These are phyloP conservation scores for Sisymbrium irio DNA, from an alignment of 345 rosid genomes.

Conservation along the genomic window DNA sequence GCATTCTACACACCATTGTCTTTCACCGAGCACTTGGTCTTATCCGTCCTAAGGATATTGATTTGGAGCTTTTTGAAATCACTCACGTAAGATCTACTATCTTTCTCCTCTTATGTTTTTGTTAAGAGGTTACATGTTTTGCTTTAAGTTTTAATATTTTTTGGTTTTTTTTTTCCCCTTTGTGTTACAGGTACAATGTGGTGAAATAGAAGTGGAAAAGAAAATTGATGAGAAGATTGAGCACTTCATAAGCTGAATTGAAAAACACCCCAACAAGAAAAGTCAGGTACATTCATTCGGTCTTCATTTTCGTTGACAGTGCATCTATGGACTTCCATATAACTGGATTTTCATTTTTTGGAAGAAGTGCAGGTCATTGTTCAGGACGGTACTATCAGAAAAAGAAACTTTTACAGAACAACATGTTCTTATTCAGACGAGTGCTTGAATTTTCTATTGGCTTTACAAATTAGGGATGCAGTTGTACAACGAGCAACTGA, in stretches of 20 bases:
- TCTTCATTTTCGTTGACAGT: background rate
- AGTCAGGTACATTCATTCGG: conserved; percentile 73
- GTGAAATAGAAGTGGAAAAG: conserved; percentile 81
- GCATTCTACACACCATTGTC: conserved; percentile 81
- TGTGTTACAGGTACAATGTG: conserved; percentile 73
- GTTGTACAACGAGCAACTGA: conserved; percentile 37
- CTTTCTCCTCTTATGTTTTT: background rate
- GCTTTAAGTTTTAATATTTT: too few relatives aligned
- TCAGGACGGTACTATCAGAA: conserved; percentile 30
- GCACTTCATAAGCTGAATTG: conserved; percentile 82
- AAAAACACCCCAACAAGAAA: conserved; percentile 94
- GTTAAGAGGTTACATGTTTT: background rate
- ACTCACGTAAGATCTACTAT: conserved; percentile 58
- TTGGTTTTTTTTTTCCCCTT: too few relatives aligned
- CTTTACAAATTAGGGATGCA: conserved; percentile 25
- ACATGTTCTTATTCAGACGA: background rate
- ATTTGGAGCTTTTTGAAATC: conserved; percentile 82
- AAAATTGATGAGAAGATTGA: conserved; percentile 94
- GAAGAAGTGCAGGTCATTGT: conserved; percentile 41
- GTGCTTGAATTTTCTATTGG: background rate
- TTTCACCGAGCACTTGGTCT: conserved; percentile 95
- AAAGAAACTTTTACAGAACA: background rate
- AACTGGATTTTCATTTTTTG: too few relatives aligned
- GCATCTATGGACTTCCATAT: background rate
- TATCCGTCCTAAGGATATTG: conserved; percentile 87